Conservation (phyloP, 352 stramenopile species). For the Globisporangium apiculatum region DNA sequence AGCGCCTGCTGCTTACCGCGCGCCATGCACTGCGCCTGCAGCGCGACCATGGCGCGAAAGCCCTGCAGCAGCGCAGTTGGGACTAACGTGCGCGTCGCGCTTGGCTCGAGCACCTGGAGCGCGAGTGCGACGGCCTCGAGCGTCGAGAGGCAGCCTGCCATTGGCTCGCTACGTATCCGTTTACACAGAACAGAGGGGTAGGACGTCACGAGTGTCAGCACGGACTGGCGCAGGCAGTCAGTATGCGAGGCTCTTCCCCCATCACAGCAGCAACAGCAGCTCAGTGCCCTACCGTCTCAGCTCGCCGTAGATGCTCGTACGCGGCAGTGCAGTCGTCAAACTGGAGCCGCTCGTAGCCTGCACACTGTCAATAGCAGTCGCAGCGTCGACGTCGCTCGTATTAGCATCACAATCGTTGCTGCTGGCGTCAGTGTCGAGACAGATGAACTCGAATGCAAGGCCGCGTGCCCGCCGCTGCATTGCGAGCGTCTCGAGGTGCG, state of each 20-base stretch:
- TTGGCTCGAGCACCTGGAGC: conserved; percentile 34
- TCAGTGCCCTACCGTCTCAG: conserved; percentile 25
- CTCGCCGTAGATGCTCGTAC: conserved; percentile 56
- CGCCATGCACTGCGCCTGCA: conserved; percentile 40
- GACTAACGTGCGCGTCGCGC: conserved; percentile 3
- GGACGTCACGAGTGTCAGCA: too few relatives aligned
- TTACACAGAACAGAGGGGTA: too few relatives aligned
- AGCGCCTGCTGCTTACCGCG: conserved; percentile 23
- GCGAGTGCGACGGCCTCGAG: conserved; percentile 58
- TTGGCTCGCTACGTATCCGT: conserved; percentile 43
- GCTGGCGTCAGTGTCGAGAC: conserved; percentile 17
- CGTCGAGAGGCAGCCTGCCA: conserved; percentile 67
- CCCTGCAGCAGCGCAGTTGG: conserved; percentile 29
- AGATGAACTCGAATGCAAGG: conserved; percentile 40
- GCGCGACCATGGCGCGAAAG: conserved; percentile 51
- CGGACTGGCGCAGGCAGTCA: too few relatives aligned
- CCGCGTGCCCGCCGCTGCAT: conserved; percentile 14
- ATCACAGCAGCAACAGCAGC: neutral
- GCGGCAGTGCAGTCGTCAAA: neutral
- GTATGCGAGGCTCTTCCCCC: too few relatives aligned
- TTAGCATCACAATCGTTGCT: neutral
- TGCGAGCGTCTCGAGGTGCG: conserved; percentile 31
- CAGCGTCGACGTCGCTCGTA: neutral
- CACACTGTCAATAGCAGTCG: neutral
- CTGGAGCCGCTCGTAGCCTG: too few relatives aligned